Conservation (phyloP, 2,329 filamentous ascomycete species). For the Diaporthe sp. region DNA sequence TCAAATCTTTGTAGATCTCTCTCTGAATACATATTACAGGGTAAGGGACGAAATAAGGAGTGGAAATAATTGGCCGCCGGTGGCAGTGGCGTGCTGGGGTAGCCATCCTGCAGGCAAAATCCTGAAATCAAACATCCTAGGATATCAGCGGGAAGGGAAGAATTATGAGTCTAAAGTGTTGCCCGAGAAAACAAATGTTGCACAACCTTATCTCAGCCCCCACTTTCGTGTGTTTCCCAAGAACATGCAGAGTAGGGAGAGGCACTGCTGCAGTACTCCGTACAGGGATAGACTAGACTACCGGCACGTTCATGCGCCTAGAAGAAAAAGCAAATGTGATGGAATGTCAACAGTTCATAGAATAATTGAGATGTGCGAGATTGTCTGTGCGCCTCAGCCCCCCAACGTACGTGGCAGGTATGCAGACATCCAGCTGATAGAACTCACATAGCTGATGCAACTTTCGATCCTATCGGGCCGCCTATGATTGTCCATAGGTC, state of each 20-base stretch:
- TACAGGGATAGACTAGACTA: neutral
- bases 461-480: neutral
- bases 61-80: neutral
- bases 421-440: neutral
- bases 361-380: neutral
- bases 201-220: constrained; percentile 29
- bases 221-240: neutral
- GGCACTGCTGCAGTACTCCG: neutral
- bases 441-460: neutral
- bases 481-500: neutral
- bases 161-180: neutral
- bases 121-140: neutral
- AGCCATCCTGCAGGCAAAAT: neutral
- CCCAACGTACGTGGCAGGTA: neutral
- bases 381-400: neutral
- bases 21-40: neutral
- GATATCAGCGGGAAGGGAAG: neutral
- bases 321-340: neutral
- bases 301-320: neutral
- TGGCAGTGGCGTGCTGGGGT: neutral
- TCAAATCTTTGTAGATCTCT: neutral
- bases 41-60: neutral
- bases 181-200: neutral
- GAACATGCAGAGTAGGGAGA: neutral
- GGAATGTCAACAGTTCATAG: neutral